phyloP scores from a whole-genome alignment of 768 basidiomycete genomes.

The Mycena galericulata region DNA sequence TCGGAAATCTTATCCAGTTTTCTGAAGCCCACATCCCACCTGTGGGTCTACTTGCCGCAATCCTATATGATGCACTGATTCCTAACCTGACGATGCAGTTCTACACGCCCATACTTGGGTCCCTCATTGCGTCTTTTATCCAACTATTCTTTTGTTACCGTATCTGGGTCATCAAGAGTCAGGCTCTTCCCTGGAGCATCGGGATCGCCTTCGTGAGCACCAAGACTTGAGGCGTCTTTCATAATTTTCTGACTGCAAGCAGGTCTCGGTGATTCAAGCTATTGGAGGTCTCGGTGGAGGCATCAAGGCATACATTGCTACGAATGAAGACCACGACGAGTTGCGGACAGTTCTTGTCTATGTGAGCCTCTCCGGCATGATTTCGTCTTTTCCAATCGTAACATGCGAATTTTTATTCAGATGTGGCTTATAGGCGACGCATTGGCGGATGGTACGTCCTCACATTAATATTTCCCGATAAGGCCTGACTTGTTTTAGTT shows the following conservation, averaged over 20 bases:
- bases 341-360: slow-evolving; percentile 29
- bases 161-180: slow-evolving; percentile 29
- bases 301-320: slow-evolving; percentile 26
- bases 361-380: neutral
- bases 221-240: too few species aligned
- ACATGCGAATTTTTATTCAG: neutral
- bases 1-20: slow-evolving; percentile 31
- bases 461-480: neutral
- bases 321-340: slow-evolving; percentile 26
- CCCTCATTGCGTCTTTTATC: slow-evolving; percentile 17
- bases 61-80: neutral
- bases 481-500: neutral
- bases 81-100: slow-evolving; percentile 8
- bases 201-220: slow-evolving; percentile 26
- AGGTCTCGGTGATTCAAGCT: slow-evolving; percentile 27
- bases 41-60: neutral
- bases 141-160: slow-evolving; percentile 33
- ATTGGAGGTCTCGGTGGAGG: slow-evolving; percentile 29
- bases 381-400: neutral
- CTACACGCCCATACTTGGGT: slow-evolving; percentile 28
- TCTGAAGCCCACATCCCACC: slow-evolving; percentile 28
- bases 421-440: slow-evolving; percentile 33
- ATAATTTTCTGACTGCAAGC: neutral
- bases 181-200: slow-evolving; percentile 25
- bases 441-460: slow-evolving; percentile 19